Conservation (phyloP, 768 basidiomycete genomes). For the Lepiota subincarnata region DNA sequence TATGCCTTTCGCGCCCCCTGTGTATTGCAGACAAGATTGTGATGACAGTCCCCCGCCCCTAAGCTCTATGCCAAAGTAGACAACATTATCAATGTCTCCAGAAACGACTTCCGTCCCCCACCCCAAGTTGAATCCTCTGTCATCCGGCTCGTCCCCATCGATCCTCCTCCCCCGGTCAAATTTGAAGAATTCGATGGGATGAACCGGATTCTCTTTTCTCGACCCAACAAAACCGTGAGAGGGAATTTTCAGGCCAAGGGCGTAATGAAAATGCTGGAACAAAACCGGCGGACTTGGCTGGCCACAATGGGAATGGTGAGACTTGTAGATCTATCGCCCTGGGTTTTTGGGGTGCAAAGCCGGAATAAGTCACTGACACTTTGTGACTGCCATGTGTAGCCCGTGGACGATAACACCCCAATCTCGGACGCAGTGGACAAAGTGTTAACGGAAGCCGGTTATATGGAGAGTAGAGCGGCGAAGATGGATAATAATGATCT, state of each 20-base stretch:
- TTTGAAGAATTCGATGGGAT: slow-evolving; percentile 99
- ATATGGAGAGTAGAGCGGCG: slow-evolving; percentile 74
- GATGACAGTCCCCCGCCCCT: neutral
- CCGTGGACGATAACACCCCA: slow-evolving; percentile 62
- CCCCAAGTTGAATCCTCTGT: slow-evolving; percentile 94
- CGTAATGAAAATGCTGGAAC: slow-evolving; percentile 90
- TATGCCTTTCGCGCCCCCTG: slow-evolving; percentile 14
- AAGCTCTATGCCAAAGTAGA: slow-evolving; percentile 92
- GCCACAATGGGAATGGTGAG: slow-evolving; percentile 66
- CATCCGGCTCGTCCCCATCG: slow-evolving; percentile 84
- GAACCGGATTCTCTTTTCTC: slow-evolving; percentile 82
- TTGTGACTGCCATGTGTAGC: slow-evolving; percentile 34
- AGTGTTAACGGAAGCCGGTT: slow-evolving; percentile 67
- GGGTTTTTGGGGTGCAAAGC: neutral
- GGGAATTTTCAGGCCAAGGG: slow-evolving; percentile 93
- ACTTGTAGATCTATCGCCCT: neutral
- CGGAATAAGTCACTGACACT: neutral
- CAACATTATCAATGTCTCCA: slow-evolving; percentile 93
- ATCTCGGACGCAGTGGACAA: slow-evolving; percentile 71
- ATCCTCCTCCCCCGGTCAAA: slow-evolving; percentile 92
- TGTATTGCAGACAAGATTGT: neutral
- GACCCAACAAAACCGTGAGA: slow-evolving; percentile 87
- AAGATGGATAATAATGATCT: slow-evolving; percentile 95
- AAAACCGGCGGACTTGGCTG: slow-evolving; percentile 91
- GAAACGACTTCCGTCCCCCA: slow-evolving; percentile 94